Evolutionary conservation across 2,329 filamentous ascomycete species (phyloP).

Genomic region (Pseudogymnoascus sp.): DNA sequence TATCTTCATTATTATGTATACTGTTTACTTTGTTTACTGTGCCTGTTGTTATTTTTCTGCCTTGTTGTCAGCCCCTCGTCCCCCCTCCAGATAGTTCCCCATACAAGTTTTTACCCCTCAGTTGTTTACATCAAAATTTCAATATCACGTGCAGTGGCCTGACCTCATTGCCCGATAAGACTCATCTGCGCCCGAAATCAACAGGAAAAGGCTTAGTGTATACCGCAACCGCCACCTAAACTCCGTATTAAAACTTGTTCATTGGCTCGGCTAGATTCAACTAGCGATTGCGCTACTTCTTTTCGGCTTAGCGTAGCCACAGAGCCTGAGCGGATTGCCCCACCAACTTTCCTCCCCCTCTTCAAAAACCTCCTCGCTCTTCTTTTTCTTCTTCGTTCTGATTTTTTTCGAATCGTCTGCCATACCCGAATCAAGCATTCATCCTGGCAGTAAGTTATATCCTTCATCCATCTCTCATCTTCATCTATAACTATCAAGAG

Average conservation of each 20-base stretch:
- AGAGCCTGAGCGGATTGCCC: conserved; percentile 7
- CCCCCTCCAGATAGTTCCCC: not conserved
- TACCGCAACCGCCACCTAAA: conserved; percentile 1
- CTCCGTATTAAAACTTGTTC: not conserved
- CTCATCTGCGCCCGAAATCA: conserved; percentile 1
- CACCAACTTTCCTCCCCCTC: conserved; percentile 8
- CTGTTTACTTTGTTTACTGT: not conserved
- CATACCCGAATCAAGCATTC: conserved; percentile 10
- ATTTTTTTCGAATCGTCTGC: conserved; percentile 8
- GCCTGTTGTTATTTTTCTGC: not conserved
- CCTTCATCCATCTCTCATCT: not conserved
- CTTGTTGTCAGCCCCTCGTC: not conserved
- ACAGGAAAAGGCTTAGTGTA: conserved; percentile 4
- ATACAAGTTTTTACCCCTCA: not conserved
- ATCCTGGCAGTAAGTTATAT: conserved; percentile 8
- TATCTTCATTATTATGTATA: not conserved
- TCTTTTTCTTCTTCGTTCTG: conserved; percentile 9
- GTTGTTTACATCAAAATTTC: not conserved
- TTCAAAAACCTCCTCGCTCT: conserved; percentile 8
- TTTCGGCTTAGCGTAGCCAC: not conserved
- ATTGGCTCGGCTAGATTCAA: conserved; percentile 3
- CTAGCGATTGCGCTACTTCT: conserved; percentile 1
- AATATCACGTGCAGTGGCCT: not conserved
- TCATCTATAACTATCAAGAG: not conserved
- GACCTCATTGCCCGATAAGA: conserved; percentile 7